These are phyloP conservation scores for Auxenochlorella protothecoides DNA, from an alignment of 139 green algal species.

Conservation along the genomic window DNA sequence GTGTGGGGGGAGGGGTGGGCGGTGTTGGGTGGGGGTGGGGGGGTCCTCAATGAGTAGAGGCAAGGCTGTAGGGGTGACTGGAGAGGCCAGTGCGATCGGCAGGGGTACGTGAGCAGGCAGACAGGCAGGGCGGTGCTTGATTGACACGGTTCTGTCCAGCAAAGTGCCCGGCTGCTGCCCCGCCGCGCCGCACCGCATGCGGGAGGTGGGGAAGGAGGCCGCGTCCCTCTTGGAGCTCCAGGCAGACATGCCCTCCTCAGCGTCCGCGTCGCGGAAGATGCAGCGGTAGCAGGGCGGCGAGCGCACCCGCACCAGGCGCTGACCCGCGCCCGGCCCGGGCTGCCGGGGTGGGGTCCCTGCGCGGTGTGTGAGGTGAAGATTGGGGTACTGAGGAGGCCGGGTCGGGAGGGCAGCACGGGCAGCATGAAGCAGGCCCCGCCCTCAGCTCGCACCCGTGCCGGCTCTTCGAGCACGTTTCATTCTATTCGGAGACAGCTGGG, in stretches of 20 bases:
- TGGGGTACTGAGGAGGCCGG: no score
- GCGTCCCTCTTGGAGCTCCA: not conserved
- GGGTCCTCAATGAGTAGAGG: not conserved
- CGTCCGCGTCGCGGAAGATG: conserved; percentile 19
- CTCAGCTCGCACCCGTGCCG: no score
- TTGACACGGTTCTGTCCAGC: no score
- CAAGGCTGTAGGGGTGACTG: no score
- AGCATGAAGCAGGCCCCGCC: no score
- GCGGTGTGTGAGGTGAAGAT: no score
- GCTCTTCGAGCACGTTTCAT: conserved; percentile 28
- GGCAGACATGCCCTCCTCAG: not conserved
- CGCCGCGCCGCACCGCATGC: not conserved
- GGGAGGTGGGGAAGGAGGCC: not conserved
- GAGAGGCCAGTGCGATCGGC: no score
- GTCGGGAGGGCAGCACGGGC: no score
- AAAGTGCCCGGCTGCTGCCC: not conserved
- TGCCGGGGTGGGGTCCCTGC: not conserved
- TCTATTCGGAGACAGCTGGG: conserved; percentile 25
- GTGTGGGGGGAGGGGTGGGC: no score
- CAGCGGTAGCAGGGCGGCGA: conserved; percentile 39
- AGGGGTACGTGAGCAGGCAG: no score
- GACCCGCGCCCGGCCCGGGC: not conserved
- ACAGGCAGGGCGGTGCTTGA: no score
- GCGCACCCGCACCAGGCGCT: conserved; percentile 3
- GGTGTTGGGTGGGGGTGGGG: not conserved